Base-by-base conservation (phyloP, 441 rosid genomes). In the Gossypium schwendimanii region DNA sequence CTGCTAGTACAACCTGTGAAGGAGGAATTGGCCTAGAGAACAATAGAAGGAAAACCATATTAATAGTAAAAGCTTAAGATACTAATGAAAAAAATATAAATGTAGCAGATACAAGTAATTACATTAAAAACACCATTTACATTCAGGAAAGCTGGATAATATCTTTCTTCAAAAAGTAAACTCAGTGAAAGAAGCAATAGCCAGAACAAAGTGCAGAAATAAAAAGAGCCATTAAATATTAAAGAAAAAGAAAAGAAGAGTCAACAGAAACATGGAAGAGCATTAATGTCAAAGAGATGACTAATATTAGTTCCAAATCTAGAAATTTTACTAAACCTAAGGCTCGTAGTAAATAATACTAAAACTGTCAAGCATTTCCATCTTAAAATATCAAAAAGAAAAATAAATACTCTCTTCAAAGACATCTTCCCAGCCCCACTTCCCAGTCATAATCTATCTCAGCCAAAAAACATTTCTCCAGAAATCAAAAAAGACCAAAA, bases 21-120 rank as follows among this genome's bases (percentile, higher is more conserved):
- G 99, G 99, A 79, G 99, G 98, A 86, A 84, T 94, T 75, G 98
- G 83, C 92, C 99, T 96, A 90, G 58, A 78, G 84, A 64, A 41
- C 55, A 21, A 63, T 71, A 45, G 44, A 70, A 24, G 15, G 57
- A 74, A 72, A 45, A 28, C 72, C 49, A 59, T 45, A 14, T 62
- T 20, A 62, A 39, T 23, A 47, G 21, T 53, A 31, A 31, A 63
- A 72, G 23, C 68, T 24, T 36, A 49, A 23, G 47, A 39, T 66
- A 18, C 49, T 12, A 21, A 71, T 65, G 24, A 49, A 58, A 31
- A 70, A 71, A 60, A 70, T 45, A 0, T 41, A 50, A 68, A 28
- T 9, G n/a, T 18, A 11, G 17, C 47, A 11, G 31, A 33, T 52
- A 33, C 11, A 69, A 53, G 15, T 52, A 20, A 31, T 10, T 31